Base-by-base conservation (phyloP, 2,329 filamentous ascomycete genomes). In the Fusarium sp. region DNA sequence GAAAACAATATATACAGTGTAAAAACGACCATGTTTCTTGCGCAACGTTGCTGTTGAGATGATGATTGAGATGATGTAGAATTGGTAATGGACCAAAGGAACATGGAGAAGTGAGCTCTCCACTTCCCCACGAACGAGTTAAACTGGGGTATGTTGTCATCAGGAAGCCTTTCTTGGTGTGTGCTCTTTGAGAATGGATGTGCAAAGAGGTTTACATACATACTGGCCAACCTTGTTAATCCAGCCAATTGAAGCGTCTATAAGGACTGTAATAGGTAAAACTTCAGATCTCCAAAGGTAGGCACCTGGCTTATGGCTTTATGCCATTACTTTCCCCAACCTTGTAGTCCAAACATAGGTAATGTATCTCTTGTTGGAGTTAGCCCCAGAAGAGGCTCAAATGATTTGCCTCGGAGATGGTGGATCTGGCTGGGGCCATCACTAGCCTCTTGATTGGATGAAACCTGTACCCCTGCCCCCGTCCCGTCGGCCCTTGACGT, bases 361-460 rank as follows among this genome's bases (percentile, higher is more conserved):
- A 24, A 20, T 24, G n/a, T n/a, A n/a, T n/a, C 15, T 8, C 24
- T 31, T 8, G n/a, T 21, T 57, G 53, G 23, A 39, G 38, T 49
- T 49, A 44, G 47, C 59, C 59, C 64, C 44, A 65, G 65, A 66
- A 55, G 61, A 69, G 66, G 42, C 66, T 69, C 42, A 62, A 62
- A 23, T 28, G 57, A 57, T 41, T 41, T 69, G 66, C 66, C 66
- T 69, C 66, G 66, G 66, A 46, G 62, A 43, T 35, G 33, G 66
- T 63, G 66, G 66, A 49, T 24, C 50, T 31, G 11, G 16, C 15
- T 10, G 18, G 39, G 15, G 21, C 3, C 15, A 6, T 42, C 15
- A 4, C 6, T 10, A 18, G 20, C 13, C 15, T 8, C 15, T 7
- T 29, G 35, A 52, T 52, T 23, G n/a, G 46, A 3, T 42, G 28